Base-by-base conservation (phyloP, 768 basidiomycete species). In the Russula emetica region DNA sequence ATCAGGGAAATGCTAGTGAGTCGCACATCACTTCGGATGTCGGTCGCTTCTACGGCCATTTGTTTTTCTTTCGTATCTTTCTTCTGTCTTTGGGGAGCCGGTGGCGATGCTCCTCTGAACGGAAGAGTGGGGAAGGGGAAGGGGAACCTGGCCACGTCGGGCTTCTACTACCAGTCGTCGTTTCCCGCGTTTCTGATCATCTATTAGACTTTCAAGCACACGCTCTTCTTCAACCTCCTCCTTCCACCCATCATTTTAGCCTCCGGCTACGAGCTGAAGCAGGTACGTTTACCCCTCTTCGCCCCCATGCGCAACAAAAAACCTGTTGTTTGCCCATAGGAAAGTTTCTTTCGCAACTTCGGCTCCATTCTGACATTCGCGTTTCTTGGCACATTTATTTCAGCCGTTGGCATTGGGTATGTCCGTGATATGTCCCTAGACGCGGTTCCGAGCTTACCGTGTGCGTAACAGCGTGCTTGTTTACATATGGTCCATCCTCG, bases 261-360 rank as follows among this genome's bases (percentile, higher is more conserved):
- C 75, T 97, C 94, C 2, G 97, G 97, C 7, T 99, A 97, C 73
- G 94, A 97, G 75, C 85, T 99, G 62, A 96, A 94, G 74, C 95
- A 98, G 81, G 94, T 87, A 61, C 64, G 84, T 71, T 13, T 36
- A 13, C 24, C 32, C 55, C 32, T 55, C 14, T 36, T 26, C n/a
- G 13, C 9, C 54, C 22, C 20, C 52, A 24, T 40, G 55, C 32
- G 24, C 22, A 10, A 26, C n/a, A 53, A 18, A 10, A 11, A n/a
- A 34, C 13, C 16, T 26, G 44, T 4, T 54, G 45, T 30, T 34
- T 44, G 52, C 51, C 34, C 58, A 9, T 75, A 97, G 91, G 96
- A 95, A 76, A 95, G 95, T 79, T 99, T 99, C 77, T 99, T 99
- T 74, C 86, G 94, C 42, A 98, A 98, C 74, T 98, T 98, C 72